Percentiles rank a stretch among this genome's conserved stretches.
These are phyloP conservation scores for Stephanocyclus meneghinianus DNA, from an alignment of 352 stramenopile species.

Conservation along the genomic window DNA sequence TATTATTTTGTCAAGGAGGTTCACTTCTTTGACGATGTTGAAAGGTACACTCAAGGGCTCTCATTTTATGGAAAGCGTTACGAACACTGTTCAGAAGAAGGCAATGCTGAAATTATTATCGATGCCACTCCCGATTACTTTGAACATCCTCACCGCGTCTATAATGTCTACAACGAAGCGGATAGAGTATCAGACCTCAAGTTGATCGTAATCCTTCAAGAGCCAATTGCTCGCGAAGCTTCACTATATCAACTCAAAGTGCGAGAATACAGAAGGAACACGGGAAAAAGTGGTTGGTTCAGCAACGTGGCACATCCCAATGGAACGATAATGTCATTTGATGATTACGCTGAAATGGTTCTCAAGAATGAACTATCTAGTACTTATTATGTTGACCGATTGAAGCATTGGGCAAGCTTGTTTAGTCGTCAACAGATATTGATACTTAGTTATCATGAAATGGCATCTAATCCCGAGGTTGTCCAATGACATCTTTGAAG, in stretches of 20 bases:
- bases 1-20: not conserved
- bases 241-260: conserved; percentile 13
- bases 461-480: not conserved
- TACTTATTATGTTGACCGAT: conserved; percentile 4
- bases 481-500: conserved; percentile 45
- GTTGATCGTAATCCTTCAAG: conserved; percentile 17
- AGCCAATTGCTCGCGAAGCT: conserved; percentile 12
- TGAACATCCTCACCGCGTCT: conserved; percentile 1
- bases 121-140: conserved; percentile 19
- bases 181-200: conserved; percentile 4
- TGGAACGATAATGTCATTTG: conserved; percentile 15
- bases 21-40: conserved; percentile 7
- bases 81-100: conserved; percentile 7
- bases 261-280: not conserved
- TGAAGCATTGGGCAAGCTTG: conserved; percentile 8
- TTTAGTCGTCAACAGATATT: conserved; percentile 15
- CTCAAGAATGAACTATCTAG: not conserved
- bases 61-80: conserved; percentile 6
- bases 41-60: conserved; percentile 1
- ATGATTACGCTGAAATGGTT: conserved; percentile 4
- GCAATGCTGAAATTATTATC: not conserved
- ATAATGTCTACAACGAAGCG: conserved; percentile 13
- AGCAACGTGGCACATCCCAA: conserved; percentile 8
- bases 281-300: conserved; percentile 3
- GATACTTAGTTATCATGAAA: conserved; percentile 17